Evolutionary conservation across 2,329 filamentous ascomycete genomes (phyloP), one percentile per base, ranked within the genome.

Genomic region (Aspergillus sp.): DNA sequence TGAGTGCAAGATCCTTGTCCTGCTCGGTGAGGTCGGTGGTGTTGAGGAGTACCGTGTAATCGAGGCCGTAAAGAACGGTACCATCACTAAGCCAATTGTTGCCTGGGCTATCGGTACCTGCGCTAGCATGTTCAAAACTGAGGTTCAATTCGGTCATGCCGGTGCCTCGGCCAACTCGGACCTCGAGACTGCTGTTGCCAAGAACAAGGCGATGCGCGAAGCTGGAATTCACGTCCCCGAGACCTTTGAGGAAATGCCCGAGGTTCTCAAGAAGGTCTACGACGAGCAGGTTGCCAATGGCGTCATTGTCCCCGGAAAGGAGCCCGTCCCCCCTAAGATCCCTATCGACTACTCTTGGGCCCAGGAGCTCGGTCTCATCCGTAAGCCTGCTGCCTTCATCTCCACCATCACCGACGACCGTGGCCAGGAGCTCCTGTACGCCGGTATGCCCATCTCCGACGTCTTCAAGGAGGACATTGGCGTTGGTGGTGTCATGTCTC

Each of bases 21-120:
- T 99, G 71, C 90, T 99, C 68, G 95, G 95, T 85, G 95, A 99
- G 83, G 95, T 99, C 70, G 95, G 95, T 87, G 95, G 95, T 87
- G 93, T 98, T 65, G 95, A 99, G 83, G 95, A 99, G 83, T 99
- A 99, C 88, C 93, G 96, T 82, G 95, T 99, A 72, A 97, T 99
- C 71, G 94, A 99, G 76, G 95, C 95, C 64, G 92, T 99, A 72
- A 95, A 98, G 89, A 86, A 91, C 69, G 95, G 95, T 74, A 81
- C 87, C 77, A 97, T 99, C 80, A 99, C 90, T 79, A 99, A 99
- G 89, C 95, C 95, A 74, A 95, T 99, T 75, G 93, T 99, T 64
- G 95, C 95, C 48, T 99, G 95, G 95, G 95, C 95, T 71, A 99
- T 99, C 76, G 95, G 95, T 85, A 99, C 95, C 73, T 97, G 96